Evolutionary conservation across 2,329 filamentous ascomycete species (phyloP), one percentile per base, ranked within the genome.

Genomic region (Fusarium sp.): DNA sequence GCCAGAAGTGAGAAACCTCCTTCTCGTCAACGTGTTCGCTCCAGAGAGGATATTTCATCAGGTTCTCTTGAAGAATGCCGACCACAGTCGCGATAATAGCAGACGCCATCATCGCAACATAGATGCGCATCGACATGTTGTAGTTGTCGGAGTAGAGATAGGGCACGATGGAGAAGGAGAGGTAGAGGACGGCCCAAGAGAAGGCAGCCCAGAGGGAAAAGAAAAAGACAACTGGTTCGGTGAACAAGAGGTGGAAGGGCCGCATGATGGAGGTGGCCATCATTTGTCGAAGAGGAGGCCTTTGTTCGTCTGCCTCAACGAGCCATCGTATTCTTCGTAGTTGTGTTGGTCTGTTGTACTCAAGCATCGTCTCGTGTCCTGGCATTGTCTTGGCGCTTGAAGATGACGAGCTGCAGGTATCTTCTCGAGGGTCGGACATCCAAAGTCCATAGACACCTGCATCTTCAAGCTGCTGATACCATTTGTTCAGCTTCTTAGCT

Each of bases 201-300:
- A 98, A 98, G 1, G 93, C 88, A 2, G 94, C 92, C 95, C 95
- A 98, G 1, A 97, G 85, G 1, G 92, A 94, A 83, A 98, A 98
- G 84, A 89, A 94, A 81, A 94, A 94, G 19, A 95, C 92, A 15
- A 94, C 91, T 0, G 92, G 91, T 73, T 95, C 93, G 0, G 92
- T 94, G 72, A 91, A 83, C 21, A 95, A 88, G 3, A 95, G 86
- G 76, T 91, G 89, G 79, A 97, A 97, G 0, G 94, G 94, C 0
- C 94, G 88, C 71, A 89, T 90, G 11, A 95, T 82, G 0, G 93
- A 96, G 18, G 93, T 89, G 10, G 85, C 84, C 58, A 97, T 90
- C 88, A 95, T 93, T 64, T 87, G 89, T 23, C 78, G 76, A 16
- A 97, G 79, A 0, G 90, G 91, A 31, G 88, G 88, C 10, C 93